phyloP scores from a whole-genome alignment of 257 asterid species.

The Ehretia macrophylla region DNA sequence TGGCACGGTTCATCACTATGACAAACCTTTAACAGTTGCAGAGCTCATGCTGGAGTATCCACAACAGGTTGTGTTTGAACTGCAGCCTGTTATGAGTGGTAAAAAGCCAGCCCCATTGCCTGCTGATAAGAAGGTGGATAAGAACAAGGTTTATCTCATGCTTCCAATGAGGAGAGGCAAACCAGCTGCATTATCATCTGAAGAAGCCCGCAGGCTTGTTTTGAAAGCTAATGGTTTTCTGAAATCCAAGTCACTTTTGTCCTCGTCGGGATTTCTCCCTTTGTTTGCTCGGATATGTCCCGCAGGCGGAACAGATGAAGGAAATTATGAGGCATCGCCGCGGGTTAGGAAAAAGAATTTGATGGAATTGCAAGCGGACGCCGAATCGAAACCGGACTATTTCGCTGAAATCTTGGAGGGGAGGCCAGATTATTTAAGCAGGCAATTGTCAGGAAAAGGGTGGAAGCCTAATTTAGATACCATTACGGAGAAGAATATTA shows the following conservation, averaged over 20 bases:
- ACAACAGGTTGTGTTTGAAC: constrained; percentile 64
- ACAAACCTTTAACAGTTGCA: constrained; percentile 59
- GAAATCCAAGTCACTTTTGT: constrained; percentile 39
- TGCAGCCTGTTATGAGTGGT: constrained; percentile 25
- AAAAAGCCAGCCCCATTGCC: constrained; percentile 54
- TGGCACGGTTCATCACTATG: constrained; percentile 53
- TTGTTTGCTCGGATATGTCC: constrained; percentile 46
- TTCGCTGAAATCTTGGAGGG: constrained; percentile 58
- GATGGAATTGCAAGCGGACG: not conserved
- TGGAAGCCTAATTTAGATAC: constrained; percentile 95
- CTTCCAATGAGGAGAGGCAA: constrained; percentile 55
- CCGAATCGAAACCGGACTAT: constrained; percentile 14
- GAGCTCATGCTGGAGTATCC: constrained; percentile 87
- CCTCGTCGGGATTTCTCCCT: constrained; percentile 53
- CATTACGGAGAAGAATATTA: constrained; percentile 51
- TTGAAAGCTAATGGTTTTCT: constrained; percentile 26
- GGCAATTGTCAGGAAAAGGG: constrained; percentile 67
- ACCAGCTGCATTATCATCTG: constrained; percentile 39
- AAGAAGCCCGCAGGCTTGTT: constrained; percentile 43
- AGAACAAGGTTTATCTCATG: constrained; percentile 57
- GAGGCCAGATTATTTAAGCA: constrained; percentile 59
- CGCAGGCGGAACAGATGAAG: not conserved
- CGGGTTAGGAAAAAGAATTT: constrained; percentile 8
- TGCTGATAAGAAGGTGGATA: constrained; percentile 62
- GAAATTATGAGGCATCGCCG: not conserved